Base-by-base conservation (phyloP, 495 filamentous ascomycete species). In the Aspergillus homomorphus region DNA sequence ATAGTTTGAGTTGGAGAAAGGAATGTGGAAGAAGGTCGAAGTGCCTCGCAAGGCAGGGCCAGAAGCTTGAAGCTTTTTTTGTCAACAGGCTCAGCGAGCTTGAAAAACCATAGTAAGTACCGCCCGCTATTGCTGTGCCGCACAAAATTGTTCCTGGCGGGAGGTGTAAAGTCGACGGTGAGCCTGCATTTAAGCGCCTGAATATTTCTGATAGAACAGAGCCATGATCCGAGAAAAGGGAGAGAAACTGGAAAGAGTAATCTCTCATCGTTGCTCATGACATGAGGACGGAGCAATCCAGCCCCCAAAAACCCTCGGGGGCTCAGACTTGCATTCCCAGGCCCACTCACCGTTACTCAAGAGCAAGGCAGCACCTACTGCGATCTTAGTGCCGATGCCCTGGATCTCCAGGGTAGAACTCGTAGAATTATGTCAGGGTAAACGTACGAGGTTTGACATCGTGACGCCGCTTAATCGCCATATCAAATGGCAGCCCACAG, bases 151-250 rank as follows among this genome's bases (percentile, higher is more conserved):
- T 57, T 65, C 58, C 43, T 60, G 60, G 60, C 64, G 51, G 63
- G 53, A 68, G 62, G 63, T 62, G 64, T 60, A 69, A 66, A 61
- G 60, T 73, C 64, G 60, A 71, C 57, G 67, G 74, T 66, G 63
- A 67, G 66, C 62, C 71, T 75, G 66, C 70, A 69, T 73, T 72
- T 74, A 76, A 77, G 74, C 74, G 74, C 73, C 67, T 54, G 51
- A 43, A 56, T 45, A 57, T 61, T 51, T 56, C 53, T 20, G 53
- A 44, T 41, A 38, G 46, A 58, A 53, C 42, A 56, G 61, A 48
- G 41, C 59, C 55, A 44, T 60, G 59, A 59, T 61, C 56, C 46
- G 48, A n/a, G 59, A 60, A 38, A 53, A 43, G 44, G 48, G 16
- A 54, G 56, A 49, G 23, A 28, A 45, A n/a, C n/a, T 50, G 53